These are phyloP conservation scores for Backusella mclennaniae DNA, from an alignment of 192 early-diverging fungal species.

Conservation along the genomic window DNA sequence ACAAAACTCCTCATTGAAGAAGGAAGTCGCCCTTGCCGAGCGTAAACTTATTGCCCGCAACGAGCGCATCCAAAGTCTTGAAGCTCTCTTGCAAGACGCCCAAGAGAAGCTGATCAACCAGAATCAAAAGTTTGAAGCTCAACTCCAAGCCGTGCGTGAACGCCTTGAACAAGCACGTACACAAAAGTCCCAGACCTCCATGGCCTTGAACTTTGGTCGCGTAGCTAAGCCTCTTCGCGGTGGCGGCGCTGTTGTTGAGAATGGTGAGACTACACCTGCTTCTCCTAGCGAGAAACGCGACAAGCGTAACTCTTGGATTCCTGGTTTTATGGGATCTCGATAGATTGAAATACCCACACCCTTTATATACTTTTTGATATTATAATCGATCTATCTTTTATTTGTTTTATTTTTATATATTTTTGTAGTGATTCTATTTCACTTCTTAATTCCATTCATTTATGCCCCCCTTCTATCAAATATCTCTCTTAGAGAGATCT, in stretches of 20 bases:
- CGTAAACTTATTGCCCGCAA: conserved; percentile 90
- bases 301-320: conserved; percentile 38
- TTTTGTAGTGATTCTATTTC: neutral
- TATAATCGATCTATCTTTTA: neutral
- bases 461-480: neutral
- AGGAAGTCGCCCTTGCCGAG: conserved; percentile 85
- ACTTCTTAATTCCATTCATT: conserved; percentile 6
- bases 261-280: conserved; percentile 12
- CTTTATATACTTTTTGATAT: neutral
- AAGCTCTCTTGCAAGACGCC: conserved; percentile 77
- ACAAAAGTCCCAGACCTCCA: conserved; percentile 36
- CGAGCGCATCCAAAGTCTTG: conserved; percentile 92
- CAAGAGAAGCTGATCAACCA: conserved; percentile 79
- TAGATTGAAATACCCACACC: conserved; percentile 4
- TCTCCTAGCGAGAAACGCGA: conserved; percentile 32
- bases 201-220: conserved; percentile 39
- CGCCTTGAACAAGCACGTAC: conserved; percentile 77
- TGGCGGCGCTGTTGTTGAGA: conserved; percentile 40
- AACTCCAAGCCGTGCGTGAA: conserved; percentile 73
- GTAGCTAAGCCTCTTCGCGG: conserved; percentile 95
- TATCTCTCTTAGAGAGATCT: neutral
- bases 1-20: conserved; percentile 95
- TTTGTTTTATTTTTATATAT: neutral
- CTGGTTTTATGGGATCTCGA: conserved; percentile 32
- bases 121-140: conserved; percentile 83